Conservation (phyloP, 805 yeast genomes). For the Yamadazyma laniorum region DNA sequence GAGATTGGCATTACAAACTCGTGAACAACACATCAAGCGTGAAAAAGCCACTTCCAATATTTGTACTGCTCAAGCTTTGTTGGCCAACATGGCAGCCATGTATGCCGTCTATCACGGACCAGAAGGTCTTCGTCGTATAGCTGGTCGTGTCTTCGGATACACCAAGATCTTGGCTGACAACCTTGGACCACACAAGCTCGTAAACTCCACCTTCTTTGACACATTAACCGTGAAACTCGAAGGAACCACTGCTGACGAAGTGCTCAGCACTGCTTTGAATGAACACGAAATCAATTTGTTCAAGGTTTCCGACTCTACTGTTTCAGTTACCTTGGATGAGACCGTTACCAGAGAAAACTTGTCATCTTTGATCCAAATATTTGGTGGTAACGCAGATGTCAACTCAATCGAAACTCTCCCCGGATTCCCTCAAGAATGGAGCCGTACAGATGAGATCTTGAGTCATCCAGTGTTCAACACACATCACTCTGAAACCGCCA, state of each 20-base stretch:
- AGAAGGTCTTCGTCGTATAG: slow-evolving; percentile 74
- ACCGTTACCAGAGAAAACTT: slow-evolving; percentile 69
- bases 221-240: slow-evolving; percentile 68
- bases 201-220: slow-evolving; percentile 75
- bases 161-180: slow-evolving; percentile 69
- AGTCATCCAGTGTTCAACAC: slow-evolving; percentile 76
- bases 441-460: slow-evolving; percentile 60
- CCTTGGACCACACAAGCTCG: slow-evolving; percentile 50
- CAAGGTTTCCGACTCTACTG: slow-evolving; percentile 55
- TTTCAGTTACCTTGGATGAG: slow-evolving; percentile 89
- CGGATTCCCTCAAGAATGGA: slow-evolving; percentile 44
- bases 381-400: slow-evolving; percentile 14
- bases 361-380: slow-evolving; percentile 34
- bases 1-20: slow-evolving; percentile 92
- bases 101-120: slow-evolving; percentile 97
- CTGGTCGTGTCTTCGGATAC: slow-evolving; percentile 69
- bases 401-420: slow-evolving; percentile 6
- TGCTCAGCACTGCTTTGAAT: slow-evolving; percentile 57
- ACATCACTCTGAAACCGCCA: slow-evolving; percentile 92
- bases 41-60: slow-evolving; percentile 98
- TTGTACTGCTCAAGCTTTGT: slow-evolving; percentile 95
- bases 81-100: slow-evolving; percentile 94
- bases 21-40: slow-evolving; percentile 97
- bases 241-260: slow-evolving; percentile 51
- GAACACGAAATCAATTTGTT: slow-evolving; percentile 72